A percentile compares a stretch with the other conserved stretches of the same genome.
phyloP scores from a whole-genome alignment of 495 filamentous ascomycete species.

The Terfezia boudieri region DNA sequence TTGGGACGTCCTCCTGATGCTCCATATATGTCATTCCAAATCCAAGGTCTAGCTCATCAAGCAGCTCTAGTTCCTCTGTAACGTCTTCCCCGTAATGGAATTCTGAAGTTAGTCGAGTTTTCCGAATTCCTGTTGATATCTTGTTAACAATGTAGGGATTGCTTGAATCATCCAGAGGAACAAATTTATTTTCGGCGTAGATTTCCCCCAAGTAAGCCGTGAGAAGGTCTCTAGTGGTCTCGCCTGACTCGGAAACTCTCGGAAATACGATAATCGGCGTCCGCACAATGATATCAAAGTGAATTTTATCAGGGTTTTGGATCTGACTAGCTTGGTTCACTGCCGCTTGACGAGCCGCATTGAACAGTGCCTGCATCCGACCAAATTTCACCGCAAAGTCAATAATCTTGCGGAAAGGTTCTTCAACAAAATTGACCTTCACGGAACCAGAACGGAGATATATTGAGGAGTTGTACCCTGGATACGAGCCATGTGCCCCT shows the following conservation, averaged over 20 bases:
- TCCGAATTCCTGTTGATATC: slow-evolving; percentile 72
- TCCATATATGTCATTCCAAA: slow-evolving; percentile 82
- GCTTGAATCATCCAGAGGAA: slow-evolving; percentile 51
- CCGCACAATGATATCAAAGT: slow-evolving; percentile 79
- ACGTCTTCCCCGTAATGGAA: slow-evolving; percentile 56
- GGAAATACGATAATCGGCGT: slow-evolving; percentile 95
- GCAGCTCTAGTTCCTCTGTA: slow-evolving; percentile 76
- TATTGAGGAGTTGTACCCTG: slow-evolving; percentile 86
- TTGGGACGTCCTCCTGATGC: slow-evolving; percentile 47
- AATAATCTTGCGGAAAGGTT: slow-evolving; percentile 95
- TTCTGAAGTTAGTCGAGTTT: slow-evolving; percentile 70
- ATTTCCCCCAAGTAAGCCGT: slow-evolving; percentile 93
- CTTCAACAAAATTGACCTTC: slow-evolving; percentile 87
- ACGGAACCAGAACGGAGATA: slow-evolving; percentile 77
- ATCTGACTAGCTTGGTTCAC: slow-evolving; percentile 81
- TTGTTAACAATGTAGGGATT: slow-evolving; percentile 58
- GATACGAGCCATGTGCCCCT: slow-evolving; percentile 41
- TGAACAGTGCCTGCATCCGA: slow-evolving; percentile 98
- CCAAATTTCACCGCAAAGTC: slow-evolving; percentile 95
- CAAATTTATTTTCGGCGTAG: slow-evolving; percentile 83
- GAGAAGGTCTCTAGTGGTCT: slow-evolving; percentile 45
- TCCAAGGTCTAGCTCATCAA: slow-evolving; percentile 83
- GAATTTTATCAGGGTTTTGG: slow-evolving; percentile 71
- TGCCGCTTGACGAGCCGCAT: slow-evolving; percentile 87
- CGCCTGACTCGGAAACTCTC: slow-evolving; percentile 37